Evolutionary conservation across 805 yeast species (phyloP).

Genomic region (Candida koratica): DNA sequence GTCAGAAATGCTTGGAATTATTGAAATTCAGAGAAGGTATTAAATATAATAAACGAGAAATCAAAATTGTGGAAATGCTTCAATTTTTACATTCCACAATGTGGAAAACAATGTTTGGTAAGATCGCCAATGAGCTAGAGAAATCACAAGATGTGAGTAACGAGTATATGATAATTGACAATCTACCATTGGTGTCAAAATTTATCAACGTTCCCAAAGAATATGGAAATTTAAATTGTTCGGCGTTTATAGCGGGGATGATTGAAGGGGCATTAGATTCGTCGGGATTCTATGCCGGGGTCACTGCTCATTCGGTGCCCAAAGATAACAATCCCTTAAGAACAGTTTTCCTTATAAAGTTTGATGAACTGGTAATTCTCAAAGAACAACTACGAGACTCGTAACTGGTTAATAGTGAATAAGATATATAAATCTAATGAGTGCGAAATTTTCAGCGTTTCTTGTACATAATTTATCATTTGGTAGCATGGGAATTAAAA

Average conservation of each 20-base stretch:
- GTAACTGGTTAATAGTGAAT: too few species aligned
- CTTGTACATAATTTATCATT: conserved; percentile 4
- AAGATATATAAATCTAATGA: too few species aligned
- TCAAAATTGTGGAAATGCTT: conserved; percentile 59
- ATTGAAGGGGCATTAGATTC: conserved; percentile 79
- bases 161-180: conserved; percentile 76
- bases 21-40: conserved; percentile 63
- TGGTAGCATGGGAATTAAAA: conserved; percentile 67
- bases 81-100: conserved; percentile 70
- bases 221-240: conserved; percentile 70
- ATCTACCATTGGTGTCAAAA: conserved; percentile 64
- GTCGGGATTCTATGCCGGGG: conserved; percentile 67
- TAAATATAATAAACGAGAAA: conserved; percentile 60
- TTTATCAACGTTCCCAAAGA: conserved; percentile 78
- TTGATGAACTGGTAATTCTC: conserved; percentile 53
- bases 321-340: conserved; percentile 53
- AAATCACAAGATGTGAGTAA: conserved; percentile 66
- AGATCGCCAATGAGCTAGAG: conserved; percentile 70
- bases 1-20: conserved; percentile 67
- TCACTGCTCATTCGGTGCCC: conserved; percentile 79
- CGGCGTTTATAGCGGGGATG: conserved; percentile 81
- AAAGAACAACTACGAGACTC: conserved; percentile 40
- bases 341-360: conserved; percentile 74
- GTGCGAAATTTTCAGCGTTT: conserved; percentile 4
- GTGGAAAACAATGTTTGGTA: conserved; percentile 74